Conservation (phyloP, 2,329 filamentous ascomycete species). For the Talaromyces islandicus region DNA sequence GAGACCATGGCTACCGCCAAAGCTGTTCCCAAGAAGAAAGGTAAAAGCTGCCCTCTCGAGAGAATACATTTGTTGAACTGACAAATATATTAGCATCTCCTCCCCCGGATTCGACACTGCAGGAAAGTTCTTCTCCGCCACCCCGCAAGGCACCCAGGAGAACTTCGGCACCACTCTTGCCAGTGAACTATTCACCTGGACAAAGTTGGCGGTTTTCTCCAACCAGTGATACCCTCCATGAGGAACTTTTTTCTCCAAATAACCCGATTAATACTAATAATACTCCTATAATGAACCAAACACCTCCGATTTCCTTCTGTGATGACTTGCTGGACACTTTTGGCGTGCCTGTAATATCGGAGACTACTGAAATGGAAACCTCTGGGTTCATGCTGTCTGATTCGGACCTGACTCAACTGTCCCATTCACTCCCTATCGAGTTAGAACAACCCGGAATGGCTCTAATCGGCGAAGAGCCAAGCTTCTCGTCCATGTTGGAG, state of each 20-base stretch:
- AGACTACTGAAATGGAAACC: conserved; percentile 1
- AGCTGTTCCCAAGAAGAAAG: conserved; percentile 38
- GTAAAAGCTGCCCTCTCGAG: conserved; percentile 28
- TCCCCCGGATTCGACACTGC: not conserved
- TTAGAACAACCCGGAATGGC: conserved; percentile 7
- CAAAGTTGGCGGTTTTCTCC: conserved; percentile 1
- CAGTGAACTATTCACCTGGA: not conserved
- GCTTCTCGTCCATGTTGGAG: conserved; percentile 28
- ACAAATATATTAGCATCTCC: conserved; percentile 3
- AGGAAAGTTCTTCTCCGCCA: not conserved
- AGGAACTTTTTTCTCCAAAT: conserved; percentile 1
- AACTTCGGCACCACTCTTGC: not conserved
- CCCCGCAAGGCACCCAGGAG: conserved; percentile 9
- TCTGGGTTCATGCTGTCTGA: conserved; percentile 8
- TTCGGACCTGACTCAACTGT: conserved; percentile 7
- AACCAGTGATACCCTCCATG: conserved; percentile 4
- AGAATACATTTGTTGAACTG: not conserved
- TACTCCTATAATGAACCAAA: not conserved
- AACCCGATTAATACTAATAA: not conserved
- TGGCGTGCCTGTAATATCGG: not conserved
- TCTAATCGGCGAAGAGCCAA: conserved; percentile 15
- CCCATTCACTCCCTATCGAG: conserved; percentile 5
- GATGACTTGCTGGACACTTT: conserved; percentile 3
- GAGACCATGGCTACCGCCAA: conserved; percentile 49
- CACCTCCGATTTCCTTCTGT: conserved; percentile 1